phyloP scores from a whole-genome alignment of 1,284 basidiomycete species.

The Ustilago crameri region DNA sequence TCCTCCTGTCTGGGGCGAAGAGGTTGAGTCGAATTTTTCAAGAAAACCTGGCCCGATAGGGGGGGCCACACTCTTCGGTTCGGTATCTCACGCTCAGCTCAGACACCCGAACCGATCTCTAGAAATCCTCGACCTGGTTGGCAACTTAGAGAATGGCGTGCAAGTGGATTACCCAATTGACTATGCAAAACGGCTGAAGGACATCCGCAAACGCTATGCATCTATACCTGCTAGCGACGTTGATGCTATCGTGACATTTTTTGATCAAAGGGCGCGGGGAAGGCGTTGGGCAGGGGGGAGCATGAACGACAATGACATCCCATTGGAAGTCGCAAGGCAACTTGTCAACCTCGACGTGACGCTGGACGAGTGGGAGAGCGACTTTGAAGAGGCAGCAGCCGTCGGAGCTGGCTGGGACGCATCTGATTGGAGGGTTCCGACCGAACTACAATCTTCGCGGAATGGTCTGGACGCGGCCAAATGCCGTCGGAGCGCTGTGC shows the following conservation, averaged over 20 bases:
- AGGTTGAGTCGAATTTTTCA: too few species aligned
- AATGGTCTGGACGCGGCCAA: neutral
- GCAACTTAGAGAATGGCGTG: conserved; percentile 16
- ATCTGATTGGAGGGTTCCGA: neutral
- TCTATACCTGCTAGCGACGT: conserved; percentile 11
- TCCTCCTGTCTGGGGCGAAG: neutral
- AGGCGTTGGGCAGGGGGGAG: neutral
- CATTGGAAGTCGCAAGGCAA: conserved; percentile 18
- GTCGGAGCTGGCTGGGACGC: conserved; percentile 7
- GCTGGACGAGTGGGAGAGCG: conserved; percentile 23
- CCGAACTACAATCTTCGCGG: neutral
- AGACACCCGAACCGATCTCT: conserved; percentile 12
- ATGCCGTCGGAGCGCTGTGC: conserved; percentile 11
- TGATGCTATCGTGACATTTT: conserved; percentile 13
- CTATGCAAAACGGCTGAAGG: conserved; percentile 5
- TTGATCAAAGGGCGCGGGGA: conserved; percentile 5
- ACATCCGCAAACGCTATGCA: conserved; percentile 16
- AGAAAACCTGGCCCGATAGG: too few species aligned
- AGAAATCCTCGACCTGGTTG: neutral
- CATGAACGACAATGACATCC: neutral
- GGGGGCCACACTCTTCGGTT: conserved; percentile 2
- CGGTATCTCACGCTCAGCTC: neutral
- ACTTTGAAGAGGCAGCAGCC: conserved; percentile 29
- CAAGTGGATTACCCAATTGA: neutral
- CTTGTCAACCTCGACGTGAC: conserved; percentile 7